Conservation (phyloP, 2,329 filamentous ascomycete species). For the Ophiosphaerella korrae region DNA sequence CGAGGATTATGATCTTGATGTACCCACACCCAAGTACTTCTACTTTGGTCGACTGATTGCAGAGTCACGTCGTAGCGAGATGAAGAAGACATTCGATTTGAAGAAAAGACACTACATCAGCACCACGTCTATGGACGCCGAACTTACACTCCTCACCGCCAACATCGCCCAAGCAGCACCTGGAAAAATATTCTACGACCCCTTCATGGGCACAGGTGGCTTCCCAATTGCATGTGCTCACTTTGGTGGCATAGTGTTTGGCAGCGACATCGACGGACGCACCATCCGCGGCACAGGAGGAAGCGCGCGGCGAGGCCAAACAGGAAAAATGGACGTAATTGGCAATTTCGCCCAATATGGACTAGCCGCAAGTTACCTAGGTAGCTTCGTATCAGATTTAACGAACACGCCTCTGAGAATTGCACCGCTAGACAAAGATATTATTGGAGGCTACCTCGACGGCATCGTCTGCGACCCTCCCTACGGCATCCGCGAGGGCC, state of each 20-base stretch:
- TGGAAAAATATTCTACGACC: conserved; percentile 89
- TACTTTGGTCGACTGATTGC: conserved; percentile 77
- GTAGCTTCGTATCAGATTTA: conserved; percentile 82
- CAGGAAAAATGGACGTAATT: conserved; percentile 55
- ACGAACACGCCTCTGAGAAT: conserved; percentile 77
- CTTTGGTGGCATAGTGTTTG: conserved; percentile 82
- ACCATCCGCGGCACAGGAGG: conserved; percentile 74
- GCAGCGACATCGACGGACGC: conserved; percentile 91
- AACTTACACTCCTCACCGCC: conserved; percentile 86
- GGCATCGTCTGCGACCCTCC: conserved; percentile 95
- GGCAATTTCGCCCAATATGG: conserved; percentile 88
- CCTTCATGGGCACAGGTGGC: conserved; percentile 92
- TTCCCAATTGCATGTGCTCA: conserved; percentile 90
- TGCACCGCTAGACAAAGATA: conserved; percentile 8
- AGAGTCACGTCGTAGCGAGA: conserved; percentile 66
- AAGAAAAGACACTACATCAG: conserved; percentile 95
- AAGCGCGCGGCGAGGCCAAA: conserved; percentile 48
- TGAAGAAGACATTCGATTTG: conserved; percentile 77
- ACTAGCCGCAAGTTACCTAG: conserved; percentile 68
- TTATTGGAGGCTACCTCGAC: conserved; percentile 66
- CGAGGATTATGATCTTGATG: conserved; percentile 73
- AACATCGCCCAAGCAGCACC: conserved; percentile 85
- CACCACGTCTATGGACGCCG: conserved; percentile 96
- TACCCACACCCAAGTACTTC: conserved; percentile 60
- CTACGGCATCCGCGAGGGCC: conserved; percentile 90